Base-by-base conservation (phyloP, 257 asterid genomes). In the Nicotiana sylvestris region DNA sequence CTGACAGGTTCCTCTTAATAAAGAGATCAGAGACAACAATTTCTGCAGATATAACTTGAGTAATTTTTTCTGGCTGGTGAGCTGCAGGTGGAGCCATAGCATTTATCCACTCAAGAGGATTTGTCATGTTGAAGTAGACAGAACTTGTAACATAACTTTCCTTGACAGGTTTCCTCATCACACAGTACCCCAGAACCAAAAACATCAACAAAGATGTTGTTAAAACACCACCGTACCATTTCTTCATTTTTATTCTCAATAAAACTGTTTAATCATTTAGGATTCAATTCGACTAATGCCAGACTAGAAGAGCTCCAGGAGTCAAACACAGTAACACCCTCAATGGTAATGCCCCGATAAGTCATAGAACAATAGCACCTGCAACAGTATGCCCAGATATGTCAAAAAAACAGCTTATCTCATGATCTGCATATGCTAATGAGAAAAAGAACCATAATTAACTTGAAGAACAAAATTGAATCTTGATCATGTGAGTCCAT, bases 51-150 rank as follows among this genome's bases (percentile, higher is more conserved):
- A 94, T 77, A 66, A 92, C 95, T 85, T 82, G 92, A 84, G 92
- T 84, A 64, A 68, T 37, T 72, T 85, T 91, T 85, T 82, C 91
- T 16, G 97, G 88, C 85, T 87, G 89, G 58, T 89, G 86, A 81
- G 84, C 86, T 32, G 88, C 89, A 13, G 97, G 97, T 57, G 93
- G 89, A 64, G 87, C 82, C 64, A 82, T 92, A 25, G 88, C 58
- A 83, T 64, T 87, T 83, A 93, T 91, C 99, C 99, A 93, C 89
- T 90, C 92, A 76, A 96, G 97, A 82, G 98, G 99, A 84, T 96
- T 90, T 27, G 96, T 94, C 70, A 89, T 86, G 61, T 89, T 92
- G 81, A 90, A 84, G 85, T 81, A 83, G 10, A 84, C 18, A 37
- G 93, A 89, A 88, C 85, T 88, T 4, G 94, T 83, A 66, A 91